Evolutionary conservation across 768 basidiomycete species (phyloP).

Genomic region (Vararia minispora): DNA sequence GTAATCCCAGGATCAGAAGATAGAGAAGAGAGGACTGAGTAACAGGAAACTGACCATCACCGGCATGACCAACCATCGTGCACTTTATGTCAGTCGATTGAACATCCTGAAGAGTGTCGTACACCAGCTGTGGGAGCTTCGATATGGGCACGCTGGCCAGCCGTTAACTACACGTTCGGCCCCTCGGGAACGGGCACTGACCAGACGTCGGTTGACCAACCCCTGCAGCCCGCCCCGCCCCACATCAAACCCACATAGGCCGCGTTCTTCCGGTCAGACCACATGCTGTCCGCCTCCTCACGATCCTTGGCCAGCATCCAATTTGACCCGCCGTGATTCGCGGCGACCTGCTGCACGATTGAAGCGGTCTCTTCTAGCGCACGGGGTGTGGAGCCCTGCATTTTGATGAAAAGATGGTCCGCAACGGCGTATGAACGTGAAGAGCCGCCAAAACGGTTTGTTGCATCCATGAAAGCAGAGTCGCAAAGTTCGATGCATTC

Average conservation of each 20-base stretch:
- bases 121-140: slow-evolving; percentile 49
- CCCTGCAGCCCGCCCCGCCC: slow-evolving; percentile 37
- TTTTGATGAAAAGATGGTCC: slow-evolving; percentile 80
- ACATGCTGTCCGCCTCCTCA: slow-evolving; percentile 61
- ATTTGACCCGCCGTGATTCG: slow-evolving; percentile 54
- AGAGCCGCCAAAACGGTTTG: slow-evolving; percentile 42
- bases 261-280: slow-evolving; percentile 64
- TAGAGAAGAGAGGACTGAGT: slow-evolving; percentile 8
- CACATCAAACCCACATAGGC: slow-evolving; percentile 45
- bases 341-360: slow-evolving; percentile 44
- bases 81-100: slow-evolving; percentile 41
- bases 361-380: slow-evolving; percentile 52
- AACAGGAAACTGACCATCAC: slow-evolving; percentile 54
- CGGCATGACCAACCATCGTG: slow-evolving; percentile 67
- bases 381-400: slow-evolving; percentile 57
- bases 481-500: slow-evolving; percentile 86
- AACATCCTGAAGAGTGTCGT: slow-evolving; percentile 66
- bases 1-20: not conserved
- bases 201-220: slow-evolving; percentile 75
- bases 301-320: slow-evolving; percentile 55
- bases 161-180: too few relatives aligned
- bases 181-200: slow-evolving; percentile 19
- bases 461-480: slow-evolving; percentile 51
- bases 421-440: slow-evolving; percentile 12
- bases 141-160: slow-evolving; percentile 52